Evolutionary conservation across 2,329 filamentous ascomycete species (phyloP).

Genomic region (Trichoderma polysporum): DNA sequence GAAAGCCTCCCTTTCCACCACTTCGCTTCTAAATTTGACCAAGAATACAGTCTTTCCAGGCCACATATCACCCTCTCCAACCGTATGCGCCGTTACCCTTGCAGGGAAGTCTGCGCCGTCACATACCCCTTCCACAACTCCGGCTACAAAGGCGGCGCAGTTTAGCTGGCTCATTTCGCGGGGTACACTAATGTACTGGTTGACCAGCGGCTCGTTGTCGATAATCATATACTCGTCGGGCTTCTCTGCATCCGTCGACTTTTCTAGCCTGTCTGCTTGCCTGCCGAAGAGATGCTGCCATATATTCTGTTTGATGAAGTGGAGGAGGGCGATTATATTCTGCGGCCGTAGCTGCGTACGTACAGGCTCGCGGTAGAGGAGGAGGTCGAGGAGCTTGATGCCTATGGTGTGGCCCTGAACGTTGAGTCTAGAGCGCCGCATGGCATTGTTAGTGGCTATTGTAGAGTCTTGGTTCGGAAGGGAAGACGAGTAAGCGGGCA

Average conservation of each 20-base stretch:
- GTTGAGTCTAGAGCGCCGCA: constrained; percentile 57
- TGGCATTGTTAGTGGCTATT: not conserved
- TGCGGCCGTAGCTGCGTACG: constrained; percentile 75
- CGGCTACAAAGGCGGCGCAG: constrained; percentile 92
- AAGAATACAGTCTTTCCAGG: constrained; percentile 94
- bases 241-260: constrained; percentile 75
- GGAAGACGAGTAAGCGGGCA: not conserved
- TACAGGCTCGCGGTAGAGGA: constrained; percentile 77
- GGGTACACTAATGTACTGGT: constrained; percentile 88
- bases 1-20: constrained; percentile 86
- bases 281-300: constrained; percentile 92
- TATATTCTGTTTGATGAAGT: constrained; percentile 89
- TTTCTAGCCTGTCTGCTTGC: constrained; percentile 89
- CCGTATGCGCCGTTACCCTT: constrained; percentile 84
- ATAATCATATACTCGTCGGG: constrained; percentile 98
- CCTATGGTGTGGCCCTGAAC: constrained; percentile 91
- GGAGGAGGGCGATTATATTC: constrained; percentile 84
- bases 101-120: constrained; percentile 90
- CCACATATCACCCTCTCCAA: constrained; percentile 79
- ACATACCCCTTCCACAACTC: constrained; percentile 92
- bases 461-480: not conserved
- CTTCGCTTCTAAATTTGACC: constrained; percentile 87
- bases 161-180: constrained; percentile 96
- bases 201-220: constrained; percentile 96
- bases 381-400: constrained; percentile 89